Percentiles rank a stretch among this genome's conserved stretches.
Conservation (phyloP, 1,284 basidiomycete genomes). For the Pisolithus thermaeus region DNA sequence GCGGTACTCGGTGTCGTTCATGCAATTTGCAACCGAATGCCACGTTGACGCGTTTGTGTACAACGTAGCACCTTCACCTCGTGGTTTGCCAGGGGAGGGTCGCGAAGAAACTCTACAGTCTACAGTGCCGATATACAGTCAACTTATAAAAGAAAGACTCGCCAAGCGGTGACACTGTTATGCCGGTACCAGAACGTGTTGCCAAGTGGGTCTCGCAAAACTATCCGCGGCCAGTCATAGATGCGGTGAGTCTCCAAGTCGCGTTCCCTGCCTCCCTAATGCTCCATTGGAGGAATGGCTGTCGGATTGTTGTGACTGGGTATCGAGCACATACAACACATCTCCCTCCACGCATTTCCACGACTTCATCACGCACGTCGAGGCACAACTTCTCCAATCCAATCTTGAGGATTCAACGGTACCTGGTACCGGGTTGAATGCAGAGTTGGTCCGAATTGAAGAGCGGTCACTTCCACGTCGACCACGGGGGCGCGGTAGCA, state of each 20-base stretch:
- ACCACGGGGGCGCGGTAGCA: conserved; percentile 6
- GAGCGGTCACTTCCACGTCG: conserved; percentile 20
- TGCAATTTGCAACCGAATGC: no score
- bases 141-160: no score
- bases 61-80: no score
- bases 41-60: no score
- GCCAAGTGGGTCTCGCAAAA: conserved; percentile 41
- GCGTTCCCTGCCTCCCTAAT: background rate
- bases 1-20: no score
- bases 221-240: conserved; percentile 51
- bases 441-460: conserved; percentile 34
- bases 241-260: conserved; percentile 37
- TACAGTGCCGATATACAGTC: no score
- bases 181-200: conserved; percentile 22
- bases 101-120: no score
- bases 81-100: no score
- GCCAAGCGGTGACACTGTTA: conserved; percentile 1
- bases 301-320: conserved; percentile 60
- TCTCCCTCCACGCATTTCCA: conserved; percentile 41
- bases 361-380: conserved; percentile 45
- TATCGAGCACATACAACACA: conserved; percentile 43
- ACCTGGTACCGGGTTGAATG: conserved; percentile 58
- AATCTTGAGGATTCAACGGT: conserved; percentile 64
- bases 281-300: conserved; percentile 57
- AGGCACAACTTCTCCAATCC: conserved; percentile 65